These are phyloP conservation scores for Hsuehochloa calcarea DNA, from an alignment of 176 grass and related monocot genomes.

Conservation along the genomic window DNA sequence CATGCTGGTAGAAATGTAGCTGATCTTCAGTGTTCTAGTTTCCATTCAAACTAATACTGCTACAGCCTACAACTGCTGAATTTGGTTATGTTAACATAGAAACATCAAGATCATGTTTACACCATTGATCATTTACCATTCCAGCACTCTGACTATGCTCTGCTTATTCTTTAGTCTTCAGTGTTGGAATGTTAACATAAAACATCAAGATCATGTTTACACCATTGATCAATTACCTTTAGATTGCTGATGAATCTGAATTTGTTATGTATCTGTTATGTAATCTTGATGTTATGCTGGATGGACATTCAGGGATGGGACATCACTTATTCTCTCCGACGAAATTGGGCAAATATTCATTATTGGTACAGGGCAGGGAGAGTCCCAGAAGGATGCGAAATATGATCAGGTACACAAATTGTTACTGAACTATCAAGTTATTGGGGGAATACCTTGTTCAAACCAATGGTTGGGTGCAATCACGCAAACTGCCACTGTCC, in stretches of 20 bases:
- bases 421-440: conserved; percentile 16
- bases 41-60: not conserved
- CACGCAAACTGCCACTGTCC: conserved; percentile 20
- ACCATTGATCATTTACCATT: not conserved
- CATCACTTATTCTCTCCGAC: conserved; percentile 89
- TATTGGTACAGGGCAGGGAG: conserved; percentile 90
- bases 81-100: conserved; percentile 17
- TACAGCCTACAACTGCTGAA: not conserved
- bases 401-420: conserved; percentile 81
- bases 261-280: not conserved
- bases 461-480: not conserved
- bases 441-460: not conserved
- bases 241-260: conserved; percentile 28
- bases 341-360: conserved; percentile 99
- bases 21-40: not conserved
- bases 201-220: not conserved
- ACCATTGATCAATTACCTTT: not conserved
- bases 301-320: conserved; percentile 76
- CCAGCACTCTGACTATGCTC: too few species aligned
- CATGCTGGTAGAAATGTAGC: not conserved
- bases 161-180: too few species aligned
- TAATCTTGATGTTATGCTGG: conserved; percentile 32
- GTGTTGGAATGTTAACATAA: not conserved
- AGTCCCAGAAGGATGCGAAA: conserved; percentile 97
- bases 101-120: not conserved